phyloP scores from a whole-genome alignment of 306 rosid genomes.

The Prunus mume region DNA sequence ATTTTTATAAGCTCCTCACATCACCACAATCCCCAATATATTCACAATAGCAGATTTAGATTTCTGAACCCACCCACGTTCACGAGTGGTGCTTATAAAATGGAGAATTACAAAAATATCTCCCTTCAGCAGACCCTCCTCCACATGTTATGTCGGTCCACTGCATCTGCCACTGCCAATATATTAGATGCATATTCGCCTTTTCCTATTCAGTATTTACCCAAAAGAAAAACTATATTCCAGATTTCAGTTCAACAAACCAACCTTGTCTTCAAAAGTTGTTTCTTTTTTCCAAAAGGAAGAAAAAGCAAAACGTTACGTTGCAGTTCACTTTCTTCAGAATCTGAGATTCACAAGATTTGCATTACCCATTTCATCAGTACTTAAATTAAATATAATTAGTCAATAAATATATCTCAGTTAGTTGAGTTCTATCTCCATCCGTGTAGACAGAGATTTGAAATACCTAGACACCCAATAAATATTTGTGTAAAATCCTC shows the following conservation, averaged over 20 bases:
- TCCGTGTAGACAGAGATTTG: rapidly evolving
- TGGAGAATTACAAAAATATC: not conserved
- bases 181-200: not conserved
- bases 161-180: not conserved
- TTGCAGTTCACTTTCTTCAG: not conserved
- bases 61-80: too few species aligned
- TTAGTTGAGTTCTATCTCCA: too few species aligned
- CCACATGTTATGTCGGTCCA: not conserved
- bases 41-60: too few species aligned
- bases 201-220: too few species aligned
- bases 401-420: too few species aligned
- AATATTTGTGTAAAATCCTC: too few species aligned
- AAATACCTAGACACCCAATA: rapidly evolving
- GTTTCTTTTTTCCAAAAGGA: not conserved
- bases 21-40: too few species aligned
- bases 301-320: not conserved
- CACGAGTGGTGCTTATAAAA: too few species aligned
- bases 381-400: not conserved
- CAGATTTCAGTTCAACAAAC: too few species aligned
- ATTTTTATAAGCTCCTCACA: too few species aligned
- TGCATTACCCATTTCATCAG: not conserved
- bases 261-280: too few species aligned
- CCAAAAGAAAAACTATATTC: too few species aligned
- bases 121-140: not conserved
- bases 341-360: not conserved